phyloP scores from a whole-genome alignment of 2,329 filamentous ascomycete species.

The Fusarium graminum region DNA sequence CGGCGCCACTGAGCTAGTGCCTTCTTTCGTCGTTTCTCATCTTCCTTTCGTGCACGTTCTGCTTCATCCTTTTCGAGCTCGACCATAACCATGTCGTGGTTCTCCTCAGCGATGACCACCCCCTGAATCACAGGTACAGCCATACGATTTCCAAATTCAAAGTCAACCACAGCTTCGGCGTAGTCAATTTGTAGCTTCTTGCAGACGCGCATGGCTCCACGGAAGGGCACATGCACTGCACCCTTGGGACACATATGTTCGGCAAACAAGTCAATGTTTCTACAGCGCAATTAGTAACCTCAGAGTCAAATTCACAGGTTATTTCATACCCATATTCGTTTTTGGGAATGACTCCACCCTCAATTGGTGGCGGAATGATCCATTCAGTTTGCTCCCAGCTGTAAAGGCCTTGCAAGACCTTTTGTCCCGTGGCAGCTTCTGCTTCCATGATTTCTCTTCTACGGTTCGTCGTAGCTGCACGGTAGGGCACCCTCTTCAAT shows the following conservation, averaged over 20 bases:
- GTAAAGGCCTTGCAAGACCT: conserved; percentile 88
- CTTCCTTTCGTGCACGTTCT: conserved; percentile 81
- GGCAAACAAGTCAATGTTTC: conserved; percentile 94
- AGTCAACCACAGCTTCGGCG: conserved; percentile 94
- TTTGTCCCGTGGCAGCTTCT: conserved; percentile 82
- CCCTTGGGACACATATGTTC: conserved; percentile 91
- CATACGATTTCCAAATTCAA: conserved; percentile 95
- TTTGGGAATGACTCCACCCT: conserved; percentile 88
- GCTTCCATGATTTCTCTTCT: conserved; percentile 91
- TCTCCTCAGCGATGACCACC: conserved; percentile 86
- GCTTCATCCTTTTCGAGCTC: conserved; percentile 83
- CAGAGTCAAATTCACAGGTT: background rate
- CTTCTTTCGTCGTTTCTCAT: conserved; percentile 82
- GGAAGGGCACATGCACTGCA: conserved; percentile 84
- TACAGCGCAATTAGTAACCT: conserved; percentile 45
- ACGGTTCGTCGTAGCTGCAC: conserved; percentile 88
- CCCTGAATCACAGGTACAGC: conserved; percentile 93
- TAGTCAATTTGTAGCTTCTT: conserved; percentile 87
- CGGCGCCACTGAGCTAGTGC: conserved; percentile 85
- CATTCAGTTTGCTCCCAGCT: conserved; percentile 89
- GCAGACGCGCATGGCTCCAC: conserved; percentile 83
- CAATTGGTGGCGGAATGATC: conserved; percentile 91
- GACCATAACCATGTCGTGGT: conserved; percentile 79
- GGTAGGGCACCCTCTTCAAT: conserved; percentile 88
- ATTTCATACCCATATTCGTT: conserved; percentile 80